Conservation (phyloP, 2,329 filamentous ascomycete genomes). For the Lachnellula subtilissima region DNA sequence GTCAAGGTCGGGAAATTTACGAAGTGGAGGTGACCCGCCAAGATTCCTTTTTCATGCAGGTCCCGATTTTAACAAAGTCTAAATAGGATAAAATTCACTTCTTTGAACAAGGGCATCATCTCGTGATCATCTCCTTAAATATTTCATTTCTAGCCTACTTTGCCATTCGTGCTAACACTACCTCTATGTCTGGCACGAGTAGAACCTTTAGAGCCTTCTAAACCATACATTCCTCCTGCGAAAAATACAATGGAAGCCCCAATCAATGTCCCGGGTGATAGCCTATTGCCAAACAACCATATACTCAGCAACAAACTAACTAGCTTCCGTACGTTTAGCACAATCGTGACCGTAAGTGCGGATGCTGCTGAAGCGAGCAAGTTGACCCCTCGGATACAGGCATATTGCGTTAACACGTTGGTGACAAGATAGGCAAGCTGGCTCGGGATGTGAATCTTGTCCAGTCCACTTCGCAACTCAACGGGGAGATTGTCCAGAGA, state of each 20-base stretch:
- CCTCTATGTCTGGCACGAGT: slow-evolving; percentile 30
- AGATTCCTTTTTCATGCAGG: not conserved
- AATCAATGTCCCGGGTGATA: slow-evolving; percentile 70
- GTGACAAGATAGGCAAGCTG: slow-evolving; percentile 66
- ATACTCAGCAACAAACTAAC: slow-evolving; percentile 89
- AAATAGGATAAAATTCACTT: not conserved
- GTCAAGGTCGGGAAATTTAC: not conserved
- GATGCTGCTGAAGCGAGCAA: slow-evolving; percentile 84
- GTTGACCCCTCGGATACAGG: slow-evolving; percentile 94
- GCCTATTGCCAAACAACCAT: slow-evolving; percentile 83
- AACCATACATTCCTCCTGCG: slow-evolving; percentile 84
- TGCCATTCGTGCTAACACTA: slow-evolving; percentile 23
- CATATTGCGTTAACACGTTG: slow-evolving; percentile 86
- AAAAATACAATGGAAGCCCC: slow-evolving; percentile 85
- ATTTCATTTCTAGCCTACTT: slow-evolving; percentile 24
- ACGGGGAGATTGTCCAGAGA: slow-evolving; percentile 33
- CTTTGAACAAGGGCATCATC: not conserved
- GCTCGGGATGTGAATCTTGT: slow-evolving; percentile 50
- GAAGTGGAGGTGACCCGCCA: not conserved
- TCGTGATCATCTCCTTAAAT: not conserved
- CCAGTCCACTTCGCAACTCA: slow-evolving; percentile 34
- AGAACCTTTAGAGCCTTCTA: slow-evolving; percentile 50
- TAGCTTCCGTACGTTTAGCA: slow-evolving; percentile 90
- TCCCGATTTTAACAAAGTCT: not conserved
- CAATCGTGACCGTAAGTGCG: slow-evolving; percentile 92